A percentile compares a stretch with the other conserved stretches of the same genome.
Evolutionary conservation across 352 stramenopile species (phyloP).

Genomic region (Thalassiosira livingstoniorum): DNA sequence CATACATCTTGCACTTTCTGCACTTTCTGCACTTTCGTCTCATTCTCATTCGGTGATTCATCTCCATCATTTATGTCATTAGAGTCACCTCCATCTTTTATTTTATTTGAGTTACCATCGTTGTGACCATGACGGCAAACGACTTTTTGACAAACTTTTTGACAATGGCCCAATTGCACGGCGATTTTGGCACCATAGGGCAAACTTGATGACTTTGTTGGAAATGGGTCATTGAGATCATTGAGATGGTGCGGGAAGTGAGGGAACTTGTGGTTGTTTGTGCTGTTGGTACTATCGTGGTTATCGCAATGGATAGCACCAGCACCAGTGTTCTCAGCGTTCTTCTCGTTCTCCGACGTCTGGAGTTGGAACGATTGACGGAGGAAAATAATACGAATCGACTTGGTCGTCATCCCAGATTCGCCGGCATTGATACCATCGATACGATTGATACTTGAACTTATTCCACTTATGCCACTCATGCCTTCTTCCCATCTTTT

Average conservation of each 20-base stretch:
- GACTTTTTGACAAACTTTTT: conserved; percentile 28
- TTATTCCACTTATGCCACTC: no score
- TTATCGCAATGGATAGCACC: conserved; percentile 23
- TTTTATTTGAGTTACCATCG: no score
- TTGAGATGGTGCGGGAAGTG: no score
- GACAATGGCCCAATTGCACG: conserved; percentile 20
- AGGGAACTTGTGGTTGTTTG: not conserved
- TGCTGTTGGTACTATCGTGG: not conserved
- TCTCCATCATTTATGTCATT: not conserved
- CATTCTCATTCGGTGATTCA: no score
- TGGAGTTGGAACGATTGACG: conserved; percentile 19
- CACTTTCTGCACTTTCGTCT: no score
- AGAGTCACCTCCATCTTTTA: not conserved
- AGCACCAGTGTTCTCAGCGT: not conserved
- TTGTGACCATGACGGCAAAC: no score
- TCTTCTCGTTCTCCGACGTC: not conserved
- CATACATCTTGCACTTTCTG: conserved; percentile 30
- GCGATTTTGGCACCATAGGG: conserved; percentile 58
- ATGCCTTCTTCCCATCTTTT: no score
- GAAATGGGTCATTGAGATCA: conserved; percentile 56
- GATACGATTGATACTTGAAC: no score
- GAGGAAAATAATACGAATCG: conserved; percentile 31
- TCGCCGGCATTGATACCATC: no score
- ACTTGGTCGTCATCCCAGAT: not conserved
- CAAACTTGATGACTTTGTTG: conserved; percentile 61